Conservation (phyloP, 2,329 filamentous ascomycete species). For the Sporothrix humicola region DNA sequence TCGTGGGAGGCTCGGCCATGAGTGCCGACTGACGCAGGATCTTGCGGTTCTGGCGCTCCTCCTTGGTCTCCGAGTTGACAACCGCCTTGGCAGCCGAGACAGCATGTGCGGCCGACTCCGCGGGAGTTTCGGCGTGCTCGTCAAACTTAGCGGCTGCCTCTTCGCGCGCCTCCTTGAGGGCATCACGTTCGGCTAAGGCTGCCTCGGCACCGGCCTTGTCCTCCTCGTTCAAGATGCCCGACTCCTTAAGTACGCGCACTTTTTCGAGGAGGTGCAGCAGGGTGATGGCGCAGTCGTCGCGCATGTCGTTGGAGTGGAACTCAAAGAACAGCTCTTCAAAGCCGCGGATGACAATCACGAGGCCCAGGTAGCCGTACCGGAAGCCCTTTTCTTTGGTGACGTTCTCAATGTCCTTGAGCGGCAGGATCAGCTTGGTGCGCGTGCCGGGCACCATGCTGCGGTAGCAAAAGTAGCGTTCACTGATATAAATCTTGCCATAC, state of each 20-base stretch:
- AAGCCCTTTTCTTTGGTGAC: slow-evolving; percentile 96
- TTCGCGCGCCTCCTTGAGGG: slow-evolving; percentile 74
- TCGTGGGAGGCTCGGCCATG: slow-evolving; percentile 68
- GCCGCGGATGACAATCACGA: slow-evolving; percentile 90
- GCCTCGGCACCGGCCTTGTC: slow-evolving; percentile 73
- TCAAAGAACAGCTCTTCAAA: slow-evolving; percentile 98
- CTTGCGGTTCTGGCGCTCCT: slow-evolving; percentile 48
- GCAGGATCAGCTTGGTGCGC: slow-evolving; percentile 88
- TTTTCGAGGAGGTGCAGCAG: slow-evolving; percentile 78
- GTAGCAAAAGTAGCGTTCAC: slow-evolving; percentile 87
- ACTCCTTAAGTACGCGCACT: slow-evolving; percentile 71
- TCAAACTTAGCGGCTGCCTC: slow-evolving; percentile 55
- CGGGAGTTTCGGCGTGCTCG: slow-evolving; percentile 39
- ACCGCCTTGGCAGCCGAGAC: not conserved
- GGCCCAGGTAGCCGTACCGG: slow-evolving; percentile 84
- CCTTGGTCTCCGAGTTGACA: not conserved
- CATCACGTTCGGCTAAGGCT: slow-evolving; percentile 80
- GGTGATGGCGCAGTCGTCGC: slow-evolving; percentile 88
- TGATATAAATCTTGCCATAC: slow-evolving; percentile 96
- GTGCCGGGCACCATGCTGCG: slow-evolving; percentile 88
- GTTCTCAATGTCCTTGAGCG: slow-evolving; percentile 89
- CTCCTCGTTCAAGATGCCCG: slow-evolving; percentile 68
- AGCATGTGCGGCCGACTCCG: not conserved
- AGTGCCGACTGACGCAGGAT: slow-evolving; percentile 55
- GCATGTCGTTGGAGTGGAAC: slow-evolving; percentile 75